These are phyloP conservation scores for Aspergillus felis DNA, from an alignment of 2,329 filamentous ascomycete genomes.

Conservation along the genomic window DNA sequence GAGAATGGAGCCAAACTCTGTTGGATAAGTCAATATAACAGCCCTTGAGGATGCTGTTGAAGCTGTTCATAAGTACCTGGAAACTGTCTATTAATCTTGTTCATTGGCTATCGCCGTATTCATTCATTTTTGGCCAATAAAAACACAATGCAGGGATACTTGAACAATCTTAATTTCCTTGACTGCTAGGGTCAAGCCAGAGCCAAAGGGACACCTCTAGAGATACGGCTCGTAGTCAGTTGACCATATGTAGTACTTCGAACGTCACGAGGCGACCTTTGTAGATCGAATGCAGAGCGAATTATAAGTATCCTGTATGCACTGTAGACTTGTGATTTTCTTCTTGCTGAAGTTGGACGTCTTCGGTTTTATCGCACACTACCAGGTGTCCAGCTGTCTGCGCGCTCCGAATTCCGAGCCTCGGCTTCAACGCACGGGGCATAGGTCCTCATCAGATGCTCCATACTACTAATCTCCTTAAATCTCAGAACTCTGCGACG, in stretches of 20 bases:
- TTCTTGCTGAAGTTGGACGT: not conserved
- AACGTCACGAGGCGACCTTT: not conserved
- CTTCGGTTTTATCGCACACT: not conserved
- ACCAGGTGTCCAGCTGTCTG: not conserved
- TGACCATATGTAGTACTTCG: not conserved
- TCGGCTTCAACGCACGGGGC: conserved; percentile 18
- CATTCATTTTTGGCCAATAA: not conserved
- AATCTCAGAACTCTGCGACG: not conserved
- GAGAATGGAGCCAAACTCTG: not conserved
- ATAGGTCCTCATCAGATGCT: not conserved
- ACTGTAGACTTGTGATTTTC: not conserved
- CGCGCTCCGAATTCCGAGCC: conserved; percentile 21
- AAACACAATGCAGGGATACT: not conserved
- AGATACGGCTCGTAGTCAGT: not conserved
- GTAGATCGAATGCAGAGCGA: not conserved
- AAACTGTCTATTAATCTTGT: not conserved
- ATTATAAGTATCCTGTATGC: not conserved
- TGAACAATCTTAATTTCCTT: not conserved
- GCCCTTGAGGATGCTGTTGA: not conserved
- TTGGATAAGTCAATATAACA: not conserved
- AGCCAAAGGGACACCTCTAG: not conserved
- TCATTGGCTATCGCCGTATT: not conserved
- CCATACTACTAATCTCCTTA: not conserved
- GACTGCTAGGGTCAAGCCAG: not conserved
- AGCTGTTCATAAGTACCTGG: not conserved